Evolutionary conservation across 768 basidiomycete species (phyloP), one percentile per base, ranked within the genome.

Genomic region (Lactarius deliciosus): DNA sequence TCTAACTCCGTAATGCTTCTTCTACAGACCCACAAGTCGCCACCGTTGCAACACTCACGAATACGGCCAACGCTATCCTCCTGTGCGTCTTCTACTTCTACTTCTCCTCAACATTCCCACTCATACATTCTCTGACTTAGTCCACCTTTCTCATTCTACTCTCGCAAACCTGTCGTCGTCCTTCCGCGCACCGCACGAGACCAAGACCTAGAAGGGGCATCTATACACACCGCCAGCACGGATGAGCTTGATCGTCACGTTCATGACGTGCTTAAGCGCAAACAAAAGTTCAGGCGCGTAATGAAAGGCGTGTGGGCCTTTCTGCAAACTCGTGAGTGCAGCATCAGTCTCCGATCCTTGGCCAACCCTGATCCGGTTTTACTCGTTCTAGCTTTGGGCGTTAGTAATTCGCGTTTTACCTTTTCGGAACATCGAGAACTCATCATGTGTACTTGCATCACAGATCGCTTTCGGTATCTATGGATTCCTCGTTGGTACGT

Each of bases 241-340:
- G 76, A 80, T 70, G 78, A 81, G 25, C 78, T 94, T 9, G 92
- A 94, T 76, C 81, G 82, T 34, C 92, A 94, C 78, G 90, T 95
- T 38, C 85, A 90, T 61, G 87, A 92, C 69, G 84, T 92, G 2
- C 80, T 95, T 6, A 80, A 79, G 20, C 83, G 85, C 64, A 83
- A 84, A 18, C 85, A 86, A 18, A 85, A 82, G 70, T 76, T 83
- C 63, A 81, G 83, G 64, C 82, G 88, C 20, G 86, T 83, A 0
- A 74, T 89, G 71, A 80, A 81, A 70, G 92, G 92, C 4, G 78
- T 94, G 3, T 91, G 92, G 90, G 82, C 88, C 2, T 95, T 92
- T 73, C 75, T 94, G 65, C 92, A 90, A 77, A 95, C 92, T 62
- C 92, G 88, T 89, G 77, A 68, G 85, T 80, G 22, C 20, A 10